A percentile compares a stretch with the other conserved stretches of the same genome.
phyloP scores from a whole-genome alignment of 441 rosid genomes.

The Pelargonium myrrhifolium region DNA sequence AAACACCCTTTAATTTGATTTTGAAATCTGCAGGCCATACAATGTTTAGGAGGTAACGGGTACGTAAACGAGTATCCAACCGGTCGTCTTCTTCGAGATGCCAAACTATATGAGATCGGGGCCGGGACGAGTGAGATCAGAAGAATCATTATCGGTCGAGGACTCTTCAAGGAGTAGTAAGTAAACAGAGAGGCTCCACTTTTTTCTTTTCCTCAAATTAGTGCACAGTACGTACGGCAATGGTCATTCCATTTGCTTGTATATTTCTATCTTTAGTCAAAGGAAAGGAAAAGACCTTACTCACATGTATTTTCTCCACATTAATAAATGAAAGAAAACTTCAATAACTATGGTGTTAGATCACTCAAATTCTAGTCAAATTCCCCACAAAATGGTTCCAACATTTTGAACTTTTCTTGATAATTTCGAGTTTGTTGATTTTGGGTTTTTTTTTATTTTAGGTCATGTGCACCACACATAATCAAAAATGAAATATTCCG shows the following conservation, averaged over 20 bases:
- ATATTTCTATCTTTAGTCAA: not conserved
- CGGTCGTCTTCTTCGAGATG: slow-evolving; percentile 87
- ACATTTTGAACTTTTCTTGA: no score
- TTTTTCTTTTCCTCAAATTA: not conserved
- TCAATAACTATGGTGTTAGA: not conserved
- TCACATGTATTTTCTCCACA: not conserved
- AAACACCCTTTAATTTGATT: no score
- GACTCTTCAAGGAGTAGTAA: slow-evolving; percentile 66
- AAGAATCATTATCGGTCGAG: slow-evolving; percentile 70
- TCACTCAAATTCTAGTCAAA: no score
- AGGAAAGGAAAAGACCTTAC: not conserved
- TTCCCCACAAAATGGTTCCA: no score
- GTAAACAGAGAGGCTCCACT: slow-evolving; percentile 5
- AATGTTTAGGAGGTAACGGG: slow-evolving; percentile 92
- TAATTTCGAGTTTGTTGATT: no score
- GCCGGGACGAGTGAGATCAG: slow-evolving; percentile 50
- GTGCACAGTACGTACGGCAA: not conserved
- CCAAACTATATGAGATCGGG: slow-evolving; percentile 88
- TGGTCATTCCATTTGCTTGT: not conserved
- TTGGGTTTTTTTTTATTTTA: no score
- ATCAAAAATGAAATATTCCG: no score
- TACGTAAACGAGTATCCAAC: slow-evolving; percentile 82
- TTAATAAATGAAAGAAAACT: not conserved
- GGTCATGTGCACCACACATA: no score
- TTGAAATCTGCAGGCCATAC: slow-evolving; percentile 58